A percentile compares a stretch with the other conserved stretches of the same genome.
Conservation (phyloP, 2,329 filamentous ascomycete species). For the Mycosphaerella sp. region DNA sequence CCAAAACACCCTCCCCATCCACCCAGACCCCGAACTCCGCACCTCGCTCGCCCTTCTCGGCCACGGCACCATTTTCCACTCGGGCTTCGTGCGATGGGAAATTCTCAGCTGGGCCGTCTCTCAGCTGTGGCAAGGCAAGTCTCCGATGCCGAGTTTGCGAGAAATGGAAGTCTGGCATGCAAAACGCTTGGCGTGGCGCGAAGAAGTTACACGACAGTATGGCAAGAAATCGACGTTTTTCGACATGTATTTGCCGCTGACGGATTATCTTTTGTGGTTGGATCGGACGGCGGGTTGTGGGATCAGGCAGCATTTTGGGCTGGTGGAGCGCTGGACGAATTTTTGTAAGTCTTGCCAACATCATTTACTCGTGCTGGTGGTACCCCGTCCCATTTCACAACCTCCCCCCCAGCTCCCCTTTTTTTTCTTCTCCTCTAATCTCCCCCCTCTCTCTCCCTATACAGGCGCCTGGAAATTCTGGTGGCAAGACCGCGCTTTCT, state of each 20-base stretch:
- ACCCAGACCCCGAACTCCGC: neutral
- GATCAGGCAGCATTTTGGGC: slow-evolving; percentile 31
- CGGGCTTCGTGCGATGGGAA: neutral
- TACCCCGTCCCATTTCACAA: too few species aligned
- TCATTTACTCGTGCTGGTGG: too few species aligned
- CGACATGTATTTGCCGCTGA: slow-evolving; percentile 18
- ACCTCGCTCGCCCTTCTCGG: slow-evolving; percentile 8
- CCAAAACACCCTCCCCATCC: slow-evolving; percentile 11
- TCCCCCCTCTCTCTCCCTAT: too few species aligned
- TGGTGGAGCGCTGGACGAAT: slow-evolving; percentile 16
- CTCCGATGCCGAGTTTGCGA: neutral
- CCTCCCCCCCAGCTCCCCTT: too few species aligned
- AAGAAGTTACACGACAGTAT: slow-evolving; percentile 9
- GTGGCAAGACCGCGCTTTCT: slow-evolving; percentile 7
- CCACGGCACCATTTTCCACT: slow-evolving; percentile 8
- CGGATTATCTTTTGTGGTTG: slow-evolving; percentile 29
- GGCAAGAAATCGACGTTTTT: slow-evolving; percentile 20
- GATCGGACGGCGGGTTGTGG: slow-evolving; percentile 32
- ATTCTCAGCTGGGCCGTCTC: slow-evolving; percentile 10
- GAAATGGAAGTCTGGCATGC: slow-evolving; percentile 17
- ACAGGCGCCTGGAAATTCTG: slow-evolving; percentile 13
- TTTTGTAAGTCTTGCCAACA: neutral
- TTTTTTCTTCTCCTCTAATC: neutral
- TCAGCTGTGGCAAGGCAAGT: slow-evolving; percentile 12
- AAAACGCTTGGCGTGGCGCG: slow-evolving; percentile 13